phyloP scores from a whole-genome alignment of 805 yeast genomes.

The Osmozyma mogii region DNA sequence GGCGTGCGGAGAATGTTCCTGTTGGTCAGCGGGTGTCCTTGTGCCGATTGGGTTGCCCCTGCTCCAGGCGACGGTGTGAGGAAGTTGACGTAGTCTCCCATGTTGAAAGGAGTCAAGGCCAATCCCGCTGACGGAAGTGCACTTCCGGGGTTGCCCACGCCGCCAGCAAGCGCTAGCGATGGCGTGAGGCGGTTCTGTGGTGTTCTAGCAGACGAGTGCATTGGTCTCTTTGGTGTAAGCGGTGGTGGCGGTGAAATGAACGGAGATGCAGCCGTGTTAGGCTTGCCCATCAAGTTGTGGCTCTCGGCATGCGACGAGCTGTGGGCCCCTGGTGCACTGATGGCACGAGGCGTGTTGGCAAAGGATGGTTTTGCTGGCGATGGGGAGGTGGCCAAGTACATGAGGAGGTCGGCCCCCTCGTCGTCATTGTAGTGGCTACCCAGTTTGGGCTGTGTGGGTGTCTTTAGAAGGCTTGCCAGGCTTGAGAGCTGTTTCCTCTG shows the following conservation, averaged over 20 bases:
- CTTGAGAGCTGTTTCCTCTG: conserved; percentile 18
- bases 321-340: conserved; percentile 3
- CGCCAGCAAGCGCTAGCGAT: conserved; percentile 24
- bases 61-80: conserved; percentile 68
- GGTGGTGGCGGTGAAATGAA: conserved; percentile 37
- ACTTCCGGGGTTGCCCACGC: conserved; percentile 17
- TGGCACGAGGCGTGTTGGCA: conserved; percentile 22
- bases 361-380: conserved; percentile 45
- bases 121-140: conserved; percentile 34
- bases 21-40: no score
- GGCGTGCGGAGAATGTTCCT: no score
- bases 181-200: conserved; percentile 38
- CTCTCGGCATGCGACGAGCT: conserved; percentile 8
- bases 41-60: conserved; percentile 66
- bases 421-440: conserved; percentile 25
- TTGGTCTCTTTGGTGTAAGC: conserved; percentile 34
- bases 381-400: conserved; percentile 81
- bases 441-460: conserved; percentile 29
- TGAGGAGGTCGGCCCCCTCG: conserved; percentile 76
- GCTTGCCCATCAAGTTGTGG: conserved; percentile 17
- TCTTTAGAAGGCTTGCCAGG: no score
- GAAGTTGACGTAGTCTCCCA: conserved; percentile 75
- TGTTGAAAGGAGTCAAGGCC: conserved; percentile 56
- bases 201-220: conserved; percentile 19
- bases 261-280: conserved; percentile 6